These are phyloP conservation scores for Podospora pseudoanserina DNA, from an alignment of 495 filamentous ascomycete species.

Conservation along the genomic window DNA sequence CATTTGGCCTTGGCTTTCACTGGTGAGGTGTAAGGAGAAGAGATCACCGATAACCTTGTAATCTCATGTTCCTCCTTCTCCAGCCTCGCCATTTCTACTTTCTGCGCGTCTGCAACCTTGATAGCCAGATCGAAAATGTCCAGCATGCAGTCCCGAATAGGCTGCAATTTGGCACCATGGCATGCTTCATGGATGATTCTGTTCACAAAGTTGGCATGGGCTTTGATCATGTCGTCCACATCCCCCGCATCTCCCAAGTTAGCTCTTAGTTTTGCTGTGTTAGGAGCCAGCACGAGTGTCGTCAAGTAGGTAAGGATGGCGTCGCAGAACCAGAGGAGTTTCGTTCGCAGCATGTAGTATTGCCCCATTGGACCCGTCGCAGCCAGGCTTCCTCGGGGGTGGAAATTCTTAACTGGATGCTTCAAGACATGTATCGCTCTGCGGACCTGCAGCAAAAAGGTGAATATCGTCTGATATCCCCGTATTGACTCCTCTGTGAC, in stretches of 20 bases:
- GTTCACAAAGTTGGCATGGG: constrained; percentile 61
- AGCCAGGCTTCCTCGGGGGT: constrained; percentile 19
- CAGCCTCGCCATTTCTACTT: constrained; percentile 36
- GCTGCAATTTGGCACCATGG: constrained; percentile 57
- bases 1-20: constrained; percentile 10
- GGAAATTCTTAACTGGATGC: constrained; percentile 45
- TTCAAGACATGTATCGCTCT: constrained; percentile 67
- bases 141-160: constrained; percentile 63
- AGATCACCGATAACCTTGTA: constrained; percentile 30
- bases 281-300: constrained; percentile 62
- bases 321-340: constrained; percentile 76
- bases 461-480: constrained; percentile 66
- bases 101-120: constrained; percentile 47
- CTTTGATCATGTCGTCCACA: constrained; percentile 74
- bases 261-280: constrained; percentile 48
- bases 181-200: constrained; percentile 62
- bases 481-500: constrained; percentile 58
- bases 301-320: constrained; percentile 71
- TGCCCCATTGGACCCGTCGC: constrained; percentile 34
- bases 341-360: constrained; percentile 64
- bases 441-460: constrained; percentile 72
- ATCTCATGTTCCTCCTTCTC: constrained; percentile 41
- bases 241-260: constrained; percentile 61
- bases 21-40: constrained; percentile 25
- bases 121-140: constrained; percentile 58